Base-by-base conservation (phyloP, 2,329 filamentous ascomycete species). In the Hortaea werneckii region DNA sequence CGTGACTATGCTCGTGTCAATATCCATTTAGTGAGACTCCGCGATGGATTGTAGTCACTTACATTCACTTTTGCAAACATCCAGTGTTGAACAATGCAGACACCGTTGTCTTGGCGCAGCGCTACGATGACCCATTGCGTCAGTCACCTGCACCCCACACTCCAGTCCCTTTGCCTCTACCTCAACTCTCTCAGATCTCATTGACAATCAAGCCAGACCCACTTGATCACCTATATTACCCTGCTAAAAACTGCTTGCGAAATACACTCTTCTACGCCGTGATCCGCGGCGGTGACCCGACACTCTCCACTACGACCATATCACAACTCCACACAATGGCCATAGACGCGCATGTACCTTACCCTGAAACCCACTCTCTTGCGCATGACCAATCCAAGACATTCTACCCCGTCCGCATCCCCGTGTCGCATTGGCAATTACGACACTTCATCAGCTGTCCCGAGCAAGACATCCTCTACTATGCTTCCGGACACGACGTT, bases 391-490 rank as follows among this genome's bases (percentile, higher is more conserved):
- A 26, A 20, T 12, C 63, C 39, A 69, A 69, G 55, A 60, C 62
- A 37, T 73, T 71, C 67, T 73, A 71, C 54, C 67, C 68, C 12
- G 61, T 70, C 49, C 65, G 65, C 53, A 74, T 74, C 45, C 70
- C 70, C 35, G 67, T 74, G 37, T 68, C 68, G 68, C 86, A 92
- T 67, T 89, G 84, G 81, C 86, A 92, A 68, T 75, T 98, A 40
- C 86, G 90, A 45, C 90, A 94, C 56, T 82, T 94, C 55, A 85
- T 96, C 62, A 90, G 86, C 64, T 83, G 82, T 27, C 82, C 87
- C 54, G 79, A 85, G 58, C 75, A 80, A 38, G 79, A 89, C 65
- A 70, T 82, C 55, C 75, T 96, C 54, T 95, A 94, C 71, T 94
- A 94, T 59, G 88, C 89, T 32, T 81, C 81, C 54, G 83, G 84